Percentiles rank a stretch among this genome's conserved stretches.
phyloP scores from a whole-genome alignment of 208 protist genomes.

The Acanthamoeba healyi region DNA sequence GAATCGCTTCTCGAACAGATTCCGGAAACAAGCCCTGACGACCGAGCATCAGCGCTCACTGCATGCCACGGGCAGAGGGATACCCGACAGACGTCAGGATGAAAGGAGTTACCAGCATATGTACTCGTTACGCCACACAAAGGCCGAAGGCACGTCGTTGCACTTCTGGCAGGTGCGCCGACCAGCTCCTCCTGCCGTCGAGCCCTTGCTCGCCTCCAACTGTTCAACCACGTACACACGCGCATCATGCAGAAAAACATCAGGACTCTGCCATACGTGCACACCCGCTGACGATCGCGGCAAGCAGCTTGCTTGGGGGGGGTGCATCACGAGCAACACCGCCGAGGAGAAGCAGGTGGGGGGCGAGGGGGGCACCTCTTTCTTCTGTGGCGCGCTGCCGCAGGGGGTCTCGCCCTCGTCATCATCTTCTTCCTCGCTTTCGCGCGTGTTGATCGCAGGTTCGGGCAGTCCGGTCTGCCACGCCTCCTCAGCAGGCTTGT shows the following conservation, averaged over 20 bases:
- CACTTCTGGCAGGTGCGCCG: constrained; percentile 25
- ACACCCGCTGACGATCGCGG: too few relatives aligned
- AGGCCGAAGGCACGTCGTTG: not conserved
- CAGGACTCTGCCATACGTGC: too few relatives aligned
- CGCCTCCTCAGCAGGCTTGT: too few relatives aligned
- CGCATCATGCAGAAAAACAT: not conserved
- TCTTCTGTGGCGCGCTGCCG: constrained; percentile 47
- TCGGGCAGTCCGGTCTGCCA: not conserved
- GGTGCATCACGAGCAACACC: not conserved
- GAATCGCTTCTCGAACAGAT: not conserved
- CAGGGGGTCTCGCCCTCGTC: constrained; percentile 26
- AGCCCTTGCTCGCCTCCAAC: not conserved
- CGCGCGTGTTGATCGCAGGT: not conserved
- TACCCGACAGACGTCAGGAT: too few relatives aligned
- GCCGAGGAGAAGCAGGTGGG: not conserved
- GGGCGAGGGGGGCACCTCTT: not conserved
- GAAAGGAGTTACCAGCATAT: not conserved
- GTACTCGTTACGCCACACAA: not conserved
- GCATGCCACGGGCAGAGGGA: too few relatives aligned
- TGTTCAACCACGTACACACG: not conserved
- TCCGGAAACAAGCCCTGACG: not conserved
- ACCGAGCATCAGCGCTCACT: not conserved
- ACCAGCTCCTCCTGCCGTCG: not conserved
- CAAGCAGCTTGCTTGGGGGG: too few relatives aligned
- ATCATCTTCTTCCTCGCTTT: not conserved